Conservation (phyloP, 2,329 filamentous ascomycete species). For the Fonsecaea monophora region DNA sequence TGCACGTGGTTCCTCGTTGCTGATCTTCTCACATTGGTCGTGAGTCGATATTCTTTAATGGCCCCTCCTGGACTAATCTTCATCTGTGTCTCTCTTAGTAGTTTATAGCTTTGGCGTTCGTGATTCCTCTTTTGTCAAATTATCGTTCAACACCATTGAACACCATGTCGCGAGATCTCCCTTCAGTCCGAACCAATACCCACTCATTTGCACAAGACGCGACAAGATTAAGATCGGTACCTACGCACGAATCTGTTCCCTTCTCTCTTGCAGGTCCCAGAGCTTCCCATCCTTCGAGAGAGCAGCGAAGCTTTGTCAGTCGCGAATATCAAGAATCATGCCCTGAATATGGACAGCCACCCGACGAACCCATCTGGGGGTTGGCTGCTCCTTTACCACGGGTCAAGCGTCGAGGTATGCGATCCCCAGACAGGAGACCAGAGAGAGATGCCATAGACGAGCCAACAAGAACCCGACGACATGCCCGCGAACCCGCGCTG, state of each 20-base stretch:
- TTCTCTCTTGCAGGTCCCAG: conserved; percentile 10
- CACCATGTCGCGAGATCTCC: not conserved
- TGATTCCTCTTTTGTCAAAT: not conserved
- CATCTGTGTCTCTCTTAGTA: not conserved
- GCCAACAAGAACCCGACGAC: not conserved
- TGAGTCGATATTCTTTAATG: not conserved
- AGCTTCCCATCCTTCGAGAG: conserved; percentile 4
- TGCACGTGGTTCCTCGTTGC: not conserved
- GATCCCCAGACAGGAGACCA: not conserved
- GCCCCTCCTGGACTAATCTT: not conserved
- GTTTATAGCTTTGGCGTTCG: conserved; percentile 1
- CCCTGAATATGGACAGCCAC: conserved; percentile 14
- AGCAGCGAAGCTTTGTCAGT: conserved; percentile 15
- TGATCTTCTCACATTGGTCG: not conserved
- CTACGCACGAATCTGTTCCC: conserved; percentile 2
- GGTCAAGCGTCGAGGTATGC: conserved; percentile 25
- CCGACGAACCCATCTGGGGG: conserved; percentile 24
- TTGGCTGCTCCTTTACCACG: conserved; percentile 28
- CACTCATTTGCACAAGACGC: not conserved
- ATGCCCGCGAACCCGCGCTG: conserved; percentile 5
- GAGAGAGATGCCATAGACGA: not conserved
- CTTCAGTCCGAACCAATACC: not conserved
- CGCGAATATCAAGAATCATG: conserved; percentile 19
- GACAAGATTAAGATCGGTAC: not conserved
- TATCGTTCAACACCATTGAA: not conserved